A percentile compares a stretch with the other conserved stretches of the same genome.
phyloP scores from a whole-genome alignment of 1,139 yeast genomes.

The Candida sanyaensis region DNA sequence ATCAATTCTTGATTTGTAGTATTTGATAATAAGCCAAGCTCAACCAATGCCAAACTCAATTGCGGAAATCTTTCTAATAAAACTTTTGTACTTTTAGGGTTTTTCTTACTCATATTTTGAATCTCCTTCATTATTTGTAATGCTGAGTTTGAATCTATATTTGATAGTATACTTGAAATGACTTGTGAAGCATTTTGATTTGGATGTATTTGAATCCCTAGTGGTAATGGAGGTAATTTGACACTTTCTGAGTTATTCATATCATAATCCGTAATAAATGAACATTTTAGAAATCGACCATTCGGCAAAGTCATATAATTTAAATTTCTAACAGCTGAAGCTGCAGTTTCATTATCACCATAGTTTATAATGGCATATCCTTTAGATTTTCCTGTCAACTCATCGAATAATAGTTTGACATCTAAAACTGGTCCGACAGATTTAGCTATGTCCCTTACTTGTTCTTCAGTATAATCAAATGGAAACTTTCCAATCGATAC shows the following conservation, averaged over 20 bases:
- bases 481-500: slow-evolving; percentile 43
- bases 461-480: slow-evolving; percentile 76
- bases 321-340: slow-evolving; percentile 86
- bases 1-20: slow-evolving; percentile 58
- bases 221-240: slow-evolving; percentile 46
- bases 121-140: slow-evolving; percentile 61
- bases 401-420: slow-evolving; percentile 78
- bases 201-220: slow-evolving; percentile 53
- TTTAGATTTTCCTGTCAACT: slow-evolving; percentile 85
- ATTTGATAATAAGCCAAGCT: slow-evolving; percentile 64
- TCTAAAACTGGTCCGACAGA: slow-evolving; percentile 87
- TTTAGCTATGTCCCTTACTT: slow-evolving; percentile 73
- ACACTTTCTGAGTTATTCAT: slow-evolving; percentile 19
- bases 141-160: slow-evolving; percentile 59
- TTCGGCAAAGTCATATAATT: slow-evolving; percentile 79
- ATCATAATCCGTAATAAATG: slow-evolving; percentile 54
- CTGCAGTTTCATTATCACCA: slow-evolving; percentile 75
- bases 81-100: slow-evolving; percentile 64
- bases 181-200: slow-evolving; percentile 60
- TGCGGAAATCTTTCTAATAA: slow-evolving; percentile 76
- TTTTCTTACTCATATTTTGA: slow-evolving; percentile 59
- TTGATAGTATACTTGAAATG: slow-evolving; percentile 58
- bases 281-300: slow-evolving; percentile 66
- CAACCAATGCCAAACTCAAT: slow-evolving; percentile 79
- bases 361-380: slow-evolving; percentile 91